Base-by-base conservation (phyloP, 1,284 basidiomycete genomes). In the Takashimella koratensis region DNA sequence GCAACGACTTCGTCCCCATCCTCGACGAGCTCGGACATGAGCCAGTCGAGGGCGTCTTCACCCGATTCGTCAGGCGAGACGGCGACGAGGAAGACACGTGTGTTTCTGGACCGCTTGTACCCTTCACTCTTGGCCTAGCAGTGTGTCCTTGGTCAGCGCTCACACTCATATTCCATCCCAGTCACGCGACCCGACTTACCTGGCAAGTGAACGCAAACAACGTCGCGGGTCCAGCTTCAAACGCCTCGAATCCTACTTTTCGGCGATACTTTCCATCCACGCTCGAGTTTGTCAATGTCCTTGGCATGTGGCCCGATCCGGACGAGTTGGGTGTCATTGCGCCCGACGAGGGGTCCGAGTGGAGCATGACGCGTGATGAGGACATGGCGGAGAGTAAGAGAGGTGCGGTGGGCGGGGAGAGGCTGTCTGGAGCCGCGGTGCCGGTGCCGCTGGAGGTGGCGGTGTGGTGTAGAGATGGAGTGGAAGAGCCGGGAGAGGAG, bases 1-100 rank as follows among this genome's bases (percentile, higher is more conserved):
- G 97, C 88, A 51, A 98, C 86, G 24, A 98, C 79, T 74, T 98
- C 95, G 71, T 98, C 95, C 3, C 90, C 90, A 61, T 97, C 92
- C 75, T 95, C 90, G 8, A 88, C 85, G 8, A 97, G 80, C 47
- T 82, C 81, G 66, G 93, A 89, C 59, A 97, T 82, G 41, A 86
- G 80, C 93, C 92, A 96, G 57, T 94, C 89, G 16, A 96, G 78
- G 1, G 92, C 92, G 64, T 90, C 84, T 11, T 79, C 76, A 0
- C 91, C 91, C 56, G 86, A 88, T 76, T 94, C 90, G 66, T 98
- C 94, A 0, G 87, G 81, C 47, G 90, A 91, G 1, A 90, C 83
- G 0, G 93, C 93, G 53, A 91, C 93, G 10, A 97, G 81, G 74
- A 94, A 97, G 0, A 91, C 90, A 0, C 95, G 83, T 1, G 93